Base-by-base conservation (phyloP, 768 basidiomycete species). In the Russula compacta region DNA sequence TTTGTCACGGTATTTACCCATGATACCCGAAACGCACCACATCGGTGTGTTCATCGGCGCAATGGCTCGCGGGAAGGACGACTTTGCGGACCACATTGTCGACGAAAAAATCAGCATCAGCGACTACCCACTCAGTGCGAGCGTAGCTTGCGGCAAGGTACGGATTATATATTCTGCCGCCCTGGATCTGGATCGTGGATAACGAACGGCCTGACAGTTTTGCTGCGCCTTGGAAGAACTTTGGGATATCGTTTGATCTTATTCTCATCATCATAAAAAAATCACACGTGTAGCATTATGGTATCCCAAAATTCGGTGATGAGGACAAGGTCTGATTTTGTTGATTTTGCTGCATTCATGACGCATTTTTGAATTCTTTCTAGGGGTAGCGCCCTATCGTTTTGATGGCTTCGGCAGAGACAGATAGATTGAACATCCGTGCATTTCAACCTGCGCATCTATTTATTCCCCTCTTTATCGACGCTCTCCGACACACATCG, bases 31-130 rank as follows among this genome's bases (percentile, higher is more conserved):
- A 57, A 89, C 91, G 5, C 92, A 98, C 68, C 87, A 87, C 40
- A 76, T 99, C 56, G 94, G 92, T 17, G 89, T 99, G 57, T 97
- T 98, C 67, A 94, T 99, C 58, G 95, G 95, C 52, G 97, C 95
- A 21, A 99, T 99, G 95, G 95, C 95, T 6, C 80, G 95, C 60
- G 95, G 95, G 11, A 85, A 82, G 53, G 97, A 99, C 67, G 92
- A 95, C 75, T 99, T 99, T 76, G 97, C 97, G 14, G 97, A 99
- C 73, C 87, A 83, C 24, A 77, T 89, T 66, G 89, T 98, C 0
- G 97, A 99, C 70, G 86, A 95, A 74, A 99, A 99, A 77, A 93
- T 98, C 68, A 85, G 91, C 64, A 92, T 99, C 73, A 94, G 91
- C 68, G 86, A 97, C 68, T 99, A 95, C 74, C 82, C 92, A 2